Evolutionary conservation across 805 yeast genomes (phyloP).

Genomic region (Saturnispora halmiae): DNA sequence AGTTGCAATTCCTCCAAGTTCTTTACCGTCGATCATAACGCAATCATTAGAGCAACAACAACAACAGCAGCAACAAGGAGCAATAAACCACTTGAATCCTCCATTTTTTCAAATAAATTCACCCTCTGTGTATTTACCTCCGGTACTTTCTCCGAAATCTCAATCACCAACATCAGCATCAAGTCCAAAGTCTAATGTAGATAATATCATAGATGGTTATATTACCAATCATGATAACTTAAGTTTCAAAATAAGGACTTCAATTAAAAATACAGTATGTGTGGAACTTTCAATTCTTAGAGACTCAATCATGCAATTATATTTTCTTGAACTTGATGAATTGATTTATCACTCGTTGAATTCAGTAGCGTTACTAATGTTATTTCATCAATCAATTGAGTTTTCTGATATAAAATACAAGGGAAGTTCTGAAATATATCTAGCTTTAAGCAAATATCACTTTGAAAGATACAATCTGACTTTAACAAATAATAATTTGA

Average conservation of each 20-base stretch:
- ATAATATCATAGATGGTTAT: too few relatives aligned
- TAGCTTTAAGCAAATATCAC: background rate
- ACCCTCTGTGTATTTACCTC: too few relatives aligned
- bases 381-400: constrained; percentile 3
- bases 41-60: too few relatives aligned
- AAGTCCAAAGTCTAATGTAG: too few relatives aligned
- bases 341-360: background rate
- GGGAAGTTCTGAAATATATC: background rate
- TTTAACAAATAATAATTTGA: background rate
- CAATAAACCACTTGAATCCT: too few relatives aligned
- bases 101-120: too few relatives aligned
- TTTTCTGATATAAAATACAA: background rate
- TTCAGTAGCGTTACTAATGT: background rate
- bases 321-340: background rate
- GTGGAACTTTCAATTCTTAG: background rate
- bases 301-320: background rate
- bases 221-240: background rate
- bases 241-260: background rate
- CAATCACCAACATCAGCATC: too few relatives aligned
- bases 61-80: too few relatives aligned
- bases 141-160: too few relatives aligned
- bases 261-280: background rate
- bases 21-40: too few relatives aligned
- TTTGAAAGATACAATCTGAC: background rate
- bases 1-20: too few relatives aligned